Base-by-base conservation (phyloP, 2,329 filamentous ascomycete genomes). In the Simplicillium sp. region DNA sequence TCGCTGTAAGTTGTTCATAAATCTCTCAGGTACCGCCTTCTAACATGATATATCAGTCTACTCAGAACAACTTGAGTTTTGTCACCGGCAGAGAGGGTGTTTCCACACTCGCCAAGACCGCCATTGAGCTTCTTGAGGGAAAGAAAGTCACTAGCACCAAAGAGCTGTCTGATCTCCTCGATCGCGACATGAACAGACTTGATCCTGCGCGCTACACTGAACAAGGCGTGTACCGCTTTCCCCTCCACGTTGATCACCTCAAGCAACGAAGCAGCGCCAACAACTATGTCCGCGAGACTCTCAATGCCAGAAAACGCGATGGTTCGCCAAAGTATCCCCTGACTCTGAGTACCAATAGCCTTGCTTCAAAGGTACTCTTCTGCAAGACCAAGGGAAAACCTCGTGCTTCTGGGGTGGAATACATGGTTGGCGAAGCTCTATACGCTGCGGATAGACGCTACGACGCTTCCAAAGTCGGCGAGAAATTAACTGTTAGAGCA, bases 251-350 rank as follows among this genome's bases (percentile, higher is more conserved):
- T 5, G 20, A 25, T 9, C 9, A 5, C 6, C 5, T 5, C 5
- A 25, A 9, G 20, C 43, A 40, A 2, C 38, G 50, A 6, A 49
- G 39, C 16, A 44, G 47, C 2, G 37, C 48, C 17, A 32, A 47
- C 25, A 36, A 39, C 13, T 50, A 48, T 37, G 33, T 56, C 6
- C 20, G 40, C 0, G 42, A 49, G 7, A 50, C 48, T 1, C 18
- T 68, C 53, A 44, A 70, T 45, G 42, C 60, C 61, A 51, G 66
- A 53, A 43, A 71, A 54, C 4, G 60, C 58, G 40, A 72, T 53
- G 46, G 64, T 25, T 63, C 61, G 13, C 62, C 67, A 43, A 68
- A 59, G 54, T 53, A 75, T 61, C 33, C 71, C 50, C 43, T 76
- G 48, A 59, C 65, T 43, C 29, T 62, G 15, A 53, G 56, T 34